Conservation (phyloP, 192 early-diverging fungal species). For the Thoreauomyces humboldtii region DNA sequence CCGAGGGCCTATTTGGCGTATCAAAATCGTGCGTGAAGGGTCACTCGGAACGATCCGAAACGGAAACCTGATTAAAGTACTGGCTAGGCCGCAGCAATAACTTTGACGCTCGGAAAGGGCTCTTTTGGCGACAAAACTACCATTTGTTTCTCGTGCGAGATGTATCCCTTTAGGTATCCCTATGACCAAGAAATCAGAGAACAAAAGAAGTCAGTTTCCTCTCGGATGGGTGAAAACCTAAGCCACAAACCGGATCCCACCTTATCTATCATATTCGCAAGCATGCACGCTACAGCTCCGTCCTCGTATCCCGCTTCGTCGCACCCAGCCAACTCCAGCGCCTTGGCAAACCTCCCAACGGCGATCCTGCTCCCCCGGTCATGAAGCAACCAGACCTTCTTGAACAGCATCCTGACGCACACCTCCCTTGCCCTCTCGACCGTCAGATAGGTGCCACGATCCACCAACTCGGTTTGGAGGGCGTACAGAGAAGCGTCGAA, state of each 20-base stretch:
- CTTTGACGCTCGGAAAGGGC: conserved; percentile 68
- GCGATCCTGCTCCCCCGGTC: conserved; percentile 57
- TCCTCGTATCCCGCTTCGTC: conserved; percentile 50
- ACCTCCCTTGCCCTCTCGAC: conserved; percentile 75
- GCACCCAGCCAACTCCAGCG: conserved; percentile 59
- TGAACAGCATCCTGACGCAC: conserved; percentile 72
- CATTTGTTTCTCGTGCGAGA: conserved; percentile 74
- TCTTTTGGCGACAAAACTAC: conserved; percentile 73
- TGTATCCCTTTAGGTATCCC: conserved; percentile 85
- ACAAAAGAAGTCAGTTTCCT: too few relatives aligned
- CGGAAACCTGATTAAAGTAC: too few relatives aligned
- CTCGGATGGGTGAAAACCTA: too few relatives aligned
- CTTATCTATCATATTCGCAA: conserved; percentile 88
- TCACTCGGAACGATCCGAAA: too few relatives aligned
- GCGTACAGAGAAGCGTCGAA: conserved; percentile 69
- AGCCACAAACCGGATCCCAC: conserved; percentile 44
- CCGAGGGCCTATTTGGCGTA: too few relatives aligned
- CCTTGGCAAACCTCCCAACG: conserved; percentile 61
- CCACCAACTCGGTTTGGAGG: conserved; percentile 60
- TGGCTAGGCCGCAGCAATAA: too few relatives aligned
- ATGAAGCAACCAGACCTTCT: conserved; percentile 62
- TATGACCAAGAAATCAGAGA: too few relatives aligned
- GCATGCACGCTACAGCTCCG: conserved; percentile 81
- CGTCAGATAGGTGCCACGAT: conserved; percentile 73
- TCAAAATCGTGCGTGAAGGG: too few relatives aligned